Percentiles rank a stretch among this genome's conserved stretches.
Conservation (phyloP, 768 basidiomycete genomes). For the Suillus decipiens region DNA sequence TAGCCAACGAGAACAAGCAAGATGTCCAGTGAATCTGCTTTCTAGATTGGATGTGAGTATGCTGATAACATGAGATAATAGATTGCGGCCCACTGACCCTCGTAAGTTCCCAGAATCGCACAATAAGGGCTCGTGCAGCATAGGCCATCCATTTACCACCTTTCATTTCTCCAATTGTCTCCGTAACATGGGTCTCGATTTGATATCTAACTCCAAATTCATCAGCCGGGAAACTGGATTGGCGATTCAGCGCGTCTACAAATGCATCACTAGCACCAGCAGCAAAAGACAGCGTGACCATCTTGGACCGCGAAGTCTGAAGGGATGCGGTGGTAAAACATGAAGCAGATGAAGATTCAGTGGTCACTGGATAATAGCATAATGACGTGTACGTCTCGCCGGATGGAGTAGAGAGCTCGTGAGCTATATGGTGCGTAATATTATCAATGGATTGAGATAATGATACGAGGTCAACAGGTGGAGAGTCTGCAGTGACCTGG, state of each 20-base stretch:
- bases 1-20: conserved; percentile 92
- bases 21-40: conserved; percentile 96
- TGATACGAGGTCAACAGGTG: conserved; percentile 43
- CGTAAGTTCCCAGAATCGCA: conserved; percentile 85
- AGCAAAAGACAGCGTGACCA: conserved; percentile 53
- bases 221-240: conserved; percentile 33
- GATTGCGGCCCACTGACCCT: conserved; percentile 49
- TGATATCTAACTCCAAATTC: conserved; percentile 49
- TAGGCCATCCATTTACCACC: conserved; percentile 90
- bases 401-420: conserved; percentile 39
- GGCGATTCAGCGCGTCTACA: conserved; percentile 38
- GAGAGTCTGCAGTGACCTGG: conserved; percentile 32
- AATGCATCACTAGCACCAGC: conserved; percentile 55
- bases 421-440: conserved; percentile 50
- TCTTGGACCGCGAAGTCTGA: conserved; percentile 38
- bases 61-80: conserved; percentile 11
- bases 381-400: conserved; percentile 51
- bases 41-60: conserved; percentile 43
- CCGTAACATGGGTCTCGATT: conserved; percentile 47
- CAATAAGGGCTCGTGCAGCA: conserved; percentile 69
- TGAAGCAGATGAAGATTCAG: conserved; percentile 22
- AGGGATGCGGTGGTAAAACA: conserved; percentile 44
- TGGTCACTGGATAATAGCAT: conserved; percentile 46
- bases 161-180: conserved; percentile 69
- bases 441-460: conserved; percentile 47